A percentile compares a stretch with the other conserved stretches of the same genome.
These are phyloP conservation scores for Fusarium buxicola DNA, from an alignment of 2,329 filamentous ascomycete genomes.

Conservation along the genomic window DNA sequence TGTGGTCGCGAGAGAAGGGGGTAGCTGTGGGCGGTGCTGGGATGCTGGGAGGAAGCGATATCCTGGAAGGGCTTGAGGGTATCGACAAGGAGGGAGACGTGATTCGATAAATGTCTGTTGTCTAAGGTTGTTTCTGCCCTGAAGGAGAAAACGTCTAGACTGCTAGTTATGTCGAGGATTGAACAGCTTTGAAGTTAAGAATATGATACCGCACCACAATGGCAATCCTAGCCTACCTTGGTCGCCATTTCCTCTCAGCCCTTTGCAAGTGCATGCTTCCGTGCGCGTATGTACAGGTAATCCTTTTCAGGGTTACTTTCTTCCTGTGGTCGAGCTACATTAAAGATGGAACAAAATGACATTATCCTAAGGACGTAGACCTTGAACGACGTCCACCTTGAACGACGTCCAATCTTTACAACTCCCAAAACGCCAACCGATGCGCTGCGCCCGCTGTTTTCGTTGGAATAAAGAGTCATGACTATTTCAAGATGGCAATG, in stretches of 20 bases:
- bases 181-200: constrained; percentile 16
- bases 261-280: not conserved
- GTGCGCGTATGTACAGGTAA: constrained; percentile 17
- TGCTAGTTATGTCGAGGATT: constrained; percentile 24
- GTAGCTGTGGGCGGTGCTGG: constrained; percentile 65
- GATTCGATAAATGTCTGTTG: constrained; percentile 69
- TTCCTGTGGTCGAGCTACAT: not conserved
- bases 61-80: constrained; percentile 84
- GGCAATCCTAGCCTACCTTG: constrained; percentile 5
- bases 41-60: constrained; percentile 83
- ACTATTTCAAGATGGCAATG: constrained; percentile 83
- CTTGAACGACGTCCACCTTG: constrained; percentile 15
- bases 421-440: constrained; percentile 39
- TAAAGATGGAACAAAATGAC: constrained; percentile 2
- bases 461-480: not conserved
- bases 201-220: constrained; percentile 24
- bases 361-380: not conserved
- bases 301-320: not conserved
- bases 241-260: not conserved
- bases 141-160: constrained; percentile 22
- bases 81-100: constrained; percentile 79
- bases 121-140: constrained; percentile 9
- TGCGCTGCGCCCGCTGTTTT: constrained; percentile 35
- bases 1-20: constrained; percentile 79
- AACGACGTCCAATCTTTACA: constrained; percentile 1